Base-by-base conservation (phyloP, 805 yeast species). In the Yamadazyma sp. region DNA sequence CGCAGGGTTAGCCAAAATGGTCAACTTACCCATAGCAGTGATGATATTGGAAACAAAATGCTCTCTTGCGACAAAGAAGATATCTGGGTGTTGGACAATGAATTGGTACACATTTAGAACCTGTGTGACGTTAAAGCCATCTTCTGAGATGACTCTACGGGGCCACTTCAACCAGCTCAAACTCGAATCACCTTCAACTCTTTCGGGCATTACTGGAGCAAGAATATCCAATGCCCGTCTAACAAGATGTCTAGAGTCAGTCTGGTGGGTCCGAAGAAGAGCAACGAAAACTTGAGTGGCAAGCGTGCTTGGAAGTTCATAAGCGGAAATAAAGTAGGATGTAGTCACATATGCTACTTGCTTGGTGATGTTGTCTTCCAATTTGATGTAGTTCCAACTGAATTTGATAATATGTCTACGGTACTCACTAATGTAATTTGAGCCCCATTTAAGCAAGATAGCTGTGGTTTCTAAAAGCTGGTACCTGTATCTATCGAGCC, bases 271-370 rank as follows among this genome's bases (percentile, higher is more conserved):
- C 53, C 91, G 75, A 37, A 93, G 66, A 20, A 93, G 63, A 0
- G 97, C 95, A 41, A 88, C 95, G 64, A 91, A 93, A 3, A 91
- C 87, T 55, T 88, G 97, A 0, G 91, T 83, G 3, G 91, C 95
- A 35, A 95, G 77, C 52, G 87, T 84, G 0, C 85, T 73, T 6
- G 96, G 95, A 0, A 96, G 88, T 30, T 89, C 97, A 54, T 80
- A 93, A 1, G 83, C 84, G 0, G 88, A 76, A 42, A 93, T 89
- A 59, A 91, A 93, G 55, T 80, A 79, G 0, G 95, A 77, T 2
- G 95, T 89, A 0, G 90, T 79, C 21, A 89, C 86, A 55, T 91
- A 90, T 0, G 98, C 97, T 3, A 93, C 86, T 50, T 90, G 95
- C 54, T 93, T 93, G 17, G 95, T 78, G 35, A 89, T 76, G 35